Evolutionary conservation across 2,329 filamentous ascomycete species (phyloP), one percentile per base, ranked within the genome.

Genomic region (Falciphora oryzae): DNA sequence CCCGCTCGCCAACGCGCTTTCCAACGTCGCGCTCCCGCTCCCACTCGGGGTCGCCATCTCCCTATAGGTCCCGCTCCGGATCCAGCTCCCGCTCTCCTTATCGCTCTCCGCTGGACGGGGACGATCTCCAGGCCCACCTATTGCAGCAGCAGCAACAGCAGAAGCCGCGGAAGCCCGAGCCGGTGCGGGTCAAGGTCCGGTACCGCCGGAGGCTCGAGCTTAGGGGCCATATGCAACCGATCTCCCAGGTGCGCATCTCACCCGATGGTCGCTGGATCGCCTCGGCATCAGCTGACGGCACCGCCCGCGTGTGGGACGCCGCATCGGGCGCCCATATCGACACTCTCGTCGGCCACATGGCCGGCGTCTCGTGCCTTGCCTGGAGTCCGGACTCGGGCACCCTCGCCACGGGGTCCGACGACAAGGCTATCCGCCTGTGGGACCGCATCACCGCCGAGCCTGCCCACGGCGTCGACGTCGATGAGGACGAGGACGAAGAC

Each of bases 341-440:
- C 71, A 97, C 92, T 0, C 86, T 99, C 29, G 91, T 97, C 72
- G 95, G 93, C 8, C 95, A 99, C 78, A 85, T 97, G 73, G 93
- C 94, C 0, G 95, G 95, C 66, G 87, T 99, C 25, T 96, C 91
- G 38, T 94, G 93, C 56, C 84, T 99, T 61, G 89, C 93, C n/a
- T 99, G 95, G 95, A 89, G 89, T 66, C 93, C 94, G 0, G 93
- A 98, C 75, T 92, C 90, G 67, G 88, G 88, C 70, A 92, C 91
- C 3, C 83, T 99, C 60, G 95, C 94, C 4, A 94, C 92, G 13
- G 95, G 94, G 29, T 94, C 91, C 6, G 95, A 99, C 76, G 95
- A 99, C 82, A 99, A 99, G 78, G 88, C 90, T 0, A 98, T 99
- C 68, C 87, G 95, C 2, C 80, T 99, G 1, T 99, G 95, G 95